A percentile compares a stretch with the other conserved stretches of the same genome.
Conservation (phyloP, 345 rosid genomes). For the Populus ilicifolia region DNA sequence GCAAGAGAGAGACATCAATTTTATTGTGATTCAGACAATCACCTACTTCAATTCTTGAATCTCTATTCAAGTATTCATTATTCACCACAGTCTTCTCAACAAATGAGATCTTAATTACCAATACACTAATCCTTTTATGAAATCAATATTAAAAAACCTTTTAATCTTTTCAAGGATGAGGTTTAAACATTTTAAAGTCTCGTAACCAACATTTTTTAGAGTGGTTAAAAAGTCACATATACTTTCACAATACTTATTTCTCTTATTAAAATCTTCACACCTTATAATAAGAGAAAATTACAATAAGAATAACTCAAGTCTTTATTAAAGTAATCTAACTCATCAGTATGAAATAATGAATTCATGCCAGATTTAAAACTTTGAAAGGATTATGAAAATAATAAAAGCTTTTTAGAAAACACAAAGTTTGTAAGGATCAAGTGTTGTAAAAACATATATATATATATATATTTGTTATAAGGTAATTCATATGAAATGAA, state of each 20-base stretch:
- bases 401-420: background rate
- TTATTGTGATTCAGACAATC: too few relatives aligned
- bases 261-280: too few relatives aligned
- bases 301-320: too few relatives aligned
- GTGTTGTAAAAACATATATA: background rate
- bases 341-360: too few relatives aligned
- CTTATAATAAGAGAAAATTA: too few relatives aligned
- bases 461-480: too few relatives aligned
- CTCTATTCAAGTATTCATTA: too few relatives aligned
- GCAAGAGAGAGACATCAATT: too few relatives aligned
- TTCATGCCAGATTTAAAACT: background rate
- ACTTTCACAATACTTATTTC: background rate
- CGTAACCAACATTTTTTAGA: background rate
- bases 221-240: background rate
- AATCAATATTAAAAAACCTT: background rate
- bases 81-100: fast-evolving
- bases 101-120: background rate
- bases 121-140: background rate
- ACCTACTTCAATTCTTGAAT: too few relatives aligned
- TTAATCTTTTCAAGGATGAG: too few relatives aligned
- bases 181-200: too few relatives aligned
- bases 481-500: background rate
- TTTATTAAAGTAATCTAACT: too few relatives aligned
- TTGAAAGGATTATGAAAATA: background rate
- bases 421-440: fast-evolving